phyloP scores from a whole-genome alignment of 805 yeast species.

The Candida xiaguanensis region DNA sequence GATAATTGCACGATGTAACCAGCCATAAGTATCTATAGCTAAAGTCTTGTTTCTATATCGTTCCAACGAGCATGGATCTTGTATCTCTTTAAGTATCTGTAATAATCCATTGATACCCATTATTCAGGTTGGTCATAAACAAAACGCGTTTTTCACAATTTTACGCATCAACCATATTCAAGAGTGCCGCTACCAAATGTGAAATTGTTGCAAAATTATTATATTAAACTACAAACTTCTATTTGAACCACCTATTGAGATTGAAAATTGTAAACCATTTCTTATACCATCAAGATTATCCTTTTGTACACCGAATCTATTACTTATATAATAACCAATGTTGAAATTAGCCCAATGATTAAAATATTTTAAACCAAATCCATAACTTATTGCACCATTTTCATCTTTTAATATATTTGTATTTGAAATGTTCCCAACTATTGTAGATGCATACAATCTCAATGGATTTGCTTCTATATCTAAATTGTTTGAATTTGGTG shows the following conservation, averaged over 20 bases:
- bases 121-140: not conserved
- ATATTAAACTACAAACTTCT: constrained; percentile 1
- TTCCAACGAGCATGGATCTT: constrained; percentile 53
- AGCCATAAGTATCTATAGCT: constrained; percentile 95
- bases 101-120: constrained; percentile 88
- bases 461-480: constrained; percentile 28
- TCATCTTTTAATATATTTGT: constrained; percentile 22
- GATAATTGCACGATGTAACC: constrained; percentile 87
- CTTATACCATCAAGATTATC: constrained; percentile 23
- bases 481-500: constrained; percentile 6
- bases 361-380: constrained; percentile 36
- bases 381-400: constrained; percentile 23
- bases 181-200: not conserved
- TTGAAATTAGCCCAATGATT: constrained; percentile 40
- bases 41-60: constrained; percentile 68
- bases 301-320: constrained; percentile 17
- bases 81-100: constrained; percentile 74
- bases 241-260: constrained; percentile 38
- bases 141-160: not conserved
- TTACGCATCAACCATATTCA: not conserved
- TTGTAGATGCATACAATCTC: constrained; percentile 56
- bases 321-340: constrained; percentile 34
- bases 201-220: not conserved
- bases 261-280: constrained; percentile 36
- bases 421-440: constrained; percentile 57